Conservation (phyloP, 345 rosid species). For the Tarenaya hassleriana region DNA sequence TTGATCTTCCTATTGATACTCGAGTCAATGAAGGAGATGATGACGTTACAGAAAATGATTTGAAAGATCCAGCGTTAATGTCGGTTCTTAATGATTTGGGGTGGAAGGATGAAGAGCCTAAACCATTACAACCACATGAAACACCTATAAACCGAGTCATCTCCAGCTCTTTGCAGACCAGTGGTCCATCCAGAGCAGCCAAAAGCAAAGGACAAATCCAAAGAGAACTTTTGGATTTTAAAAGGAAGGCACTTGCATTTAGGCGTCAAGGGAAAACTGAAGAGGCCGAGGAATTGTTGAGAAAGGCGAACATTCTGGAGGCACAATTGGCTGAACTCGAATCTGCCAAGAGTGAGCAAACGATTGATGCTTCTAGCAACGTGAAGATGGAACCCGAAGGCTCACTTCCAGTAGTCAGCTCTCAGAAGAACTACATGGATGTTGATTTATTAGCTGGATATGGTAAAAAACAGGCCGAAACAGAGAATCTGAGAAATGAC, state of each 20-base stretch:
- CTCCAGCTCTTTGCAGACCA: constrained; percentile 26
- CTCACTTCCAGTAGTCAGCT: constrained; percentile 9
- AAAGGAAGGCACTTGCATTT: constrained; percentile 51
- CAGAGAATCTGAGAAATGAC: too few species aligned
- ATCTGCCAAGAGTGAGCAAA: constrained; percentile 23
- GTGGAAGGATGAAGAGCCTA: constrained; percentile 48
- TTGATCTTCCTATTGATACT: constrained; percentile 18
- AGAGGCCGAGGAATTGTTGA: constrained; percentile 49
- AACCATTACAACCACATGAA: constrained; percentile 21
- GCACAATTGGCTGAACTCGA: constrained; percentile 50
- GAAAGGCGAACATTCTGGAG: constrained; percentile 40
- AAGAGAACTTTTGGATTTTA: constrained; percentile 50
- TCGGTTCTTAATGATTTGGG: constrained; percentile 49
- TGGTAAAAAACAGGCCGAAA: constrained; percentile 13
- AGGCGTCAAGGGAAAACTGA: constrained; percentile 49
- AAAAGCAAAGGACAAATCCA: constrained; percentile 51
- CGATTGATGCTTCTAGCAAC: constrained; percentile 19
- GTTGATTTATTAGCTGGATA: constrained; percentile 25
- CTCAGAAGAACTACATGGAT: constrained; percentile 23
- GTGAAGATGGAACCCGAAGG: constrained; percentile 17
- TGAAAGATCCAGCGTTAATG: constrained; percentile 48
- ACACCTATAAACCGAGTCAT: constrained; percentile 23
- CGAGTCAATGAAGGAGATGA: constrained; percentile 32
- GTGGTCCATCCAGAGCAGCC: constrained; percentile 14
- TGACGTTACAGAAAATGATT: constrained; percentile 48